Evolutionary conservation across 208 protist genomes (phyloP).

Genomic region (Borovskyia barvae): DNA sequence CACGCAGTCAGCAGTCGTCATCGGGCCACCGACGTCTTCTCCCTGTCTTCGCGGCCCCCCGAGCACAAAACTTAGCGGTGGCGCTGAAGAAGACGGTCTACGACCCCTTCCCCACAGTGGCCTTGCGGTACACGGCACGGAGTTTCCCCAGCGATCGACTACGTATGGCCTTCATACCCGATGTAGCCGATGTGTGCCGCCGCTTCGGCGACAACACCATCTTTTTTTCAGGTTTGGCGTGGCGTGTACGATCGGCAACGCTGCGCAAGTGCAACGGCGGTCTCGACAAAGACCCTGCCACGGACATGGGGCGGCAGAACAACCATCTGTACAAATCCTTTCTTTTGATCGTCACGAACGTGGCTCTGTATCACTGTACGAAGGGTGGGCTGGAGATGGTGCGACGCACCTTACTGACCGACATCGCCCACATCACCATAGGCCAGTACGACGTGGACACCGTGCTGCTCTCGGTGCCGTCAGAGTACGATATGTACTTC

Average conservation of each 20-base stretch:
- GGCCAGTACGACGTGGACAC: constrained; percentile 41
- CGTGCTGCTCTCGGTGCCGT: constrained; percentile 49
- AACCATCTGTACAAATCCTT: constrained; percentile 55
- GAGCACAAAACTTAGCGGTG: constrained; percentile 35
- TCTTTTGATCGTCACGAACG: constrained; percentile 65
- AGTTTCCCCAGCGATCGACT: constrained; percentile 46
- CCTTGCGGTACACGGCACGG: constrained; percentile 37
- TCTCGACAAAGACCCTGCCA: constrained; percentile 24
- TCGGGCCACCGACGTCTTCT: constrained; percentile 9
- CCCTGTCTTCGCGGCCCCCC: constrained; percentile 36
- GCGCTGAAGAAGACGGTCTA: constrained; percentile 44
- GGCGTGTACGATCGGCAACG: constrained; percentile 49
- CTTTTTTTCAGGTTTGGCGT: constrained; percentile 70
- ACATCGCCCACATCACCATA: constrained; percentile 39
- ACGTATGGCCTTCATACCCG: constrained; percentile 41
- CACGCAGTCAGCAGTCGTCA: constrained; percentile 5
- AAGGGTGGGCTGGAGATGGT: constrained; percentile 52
- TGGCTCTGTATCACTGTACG: constrained; percentile 62
- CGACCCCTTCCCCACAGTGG: constrained; percentile 51
- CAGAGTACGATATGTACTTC: constrained; percentile 74
- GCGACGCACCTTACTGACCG: constrained; percentile 47
- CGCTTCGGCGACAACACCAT: constrained; percentile 75
- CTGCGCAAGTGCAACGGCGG: constrained; percentile 25
- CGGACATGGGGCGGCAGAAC: constrained; percentile 33
- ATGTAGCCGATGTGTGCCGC: constrained; percentile 50